Conservation (phyloP, 2,329 filamentous ascomycete species). For the Hymenoscyphus albidus region DNA sequence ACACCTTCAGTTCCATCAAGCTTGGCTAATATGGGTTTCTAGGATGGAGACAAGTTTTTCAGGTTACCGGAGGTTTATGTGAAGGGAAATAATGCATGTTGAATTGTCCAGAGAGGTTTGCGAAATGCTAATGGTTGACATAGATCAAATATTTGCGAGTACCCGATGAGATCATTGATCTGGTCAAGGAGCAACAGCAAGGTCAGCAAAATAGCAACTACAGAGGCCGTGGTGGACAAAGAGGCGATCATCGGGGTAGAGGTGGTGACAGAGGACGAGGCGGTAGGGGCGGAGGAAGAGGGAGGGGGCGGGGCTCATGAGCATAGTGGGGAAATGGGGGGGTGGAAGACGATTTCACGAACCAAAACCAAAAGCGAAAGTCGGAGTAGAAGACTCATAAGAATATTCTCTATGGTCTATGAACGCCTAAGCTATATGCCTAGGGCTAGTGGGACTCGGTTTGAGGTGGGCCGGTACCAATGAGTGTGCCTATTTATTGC, state of each 20-base stretch:
- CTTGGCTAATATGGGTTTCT: constrained; percentile 25
- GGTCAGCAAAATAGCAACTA: constrained; percentile 42
- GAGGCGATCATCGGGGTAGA: constrained; percentile 52
- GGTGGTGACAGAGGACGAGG: constrained; percentile 43
- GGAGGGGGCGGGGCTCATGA: constrained; percentile 30
- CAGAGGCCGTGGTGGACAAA: constrained; percentile 58
- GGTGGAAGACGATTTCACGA: not conserved
- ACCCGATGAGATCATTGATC: constrained; percentile 92
- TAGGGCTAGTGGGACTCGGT: not conserved
- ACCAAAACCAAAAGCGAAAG: not conserved
- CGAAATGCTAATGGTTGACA: constrained; percentile 13
- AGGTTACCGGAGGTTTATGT: constrained; percentile 92
- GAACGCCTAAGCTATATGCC: not conserved
- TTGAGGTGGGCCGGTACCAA: not conserved
- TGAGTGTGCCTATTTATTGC: not conserved
- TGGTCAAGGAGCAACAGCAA: constrained; percentile 82
- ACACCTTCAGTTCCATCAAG: not conserved
- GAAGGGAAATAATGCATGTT: constrained; percentile 84
- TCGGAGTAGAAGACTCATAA: not conserved
- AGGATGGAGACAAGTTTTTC: constrained; percentile 93
- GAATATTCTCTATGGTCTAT: not conserved
- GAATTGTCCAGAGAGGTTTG: not conserved
- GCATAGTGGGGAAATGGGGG: not conserved
- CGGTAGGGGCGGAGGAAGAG: constrained; percentile 30
- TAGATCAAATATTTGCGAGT: constrained; percentile 96